Conservation (phyloP, 2,329 filamentous ascomycete genomes). For the Intubia oerlemansii region DNA sequence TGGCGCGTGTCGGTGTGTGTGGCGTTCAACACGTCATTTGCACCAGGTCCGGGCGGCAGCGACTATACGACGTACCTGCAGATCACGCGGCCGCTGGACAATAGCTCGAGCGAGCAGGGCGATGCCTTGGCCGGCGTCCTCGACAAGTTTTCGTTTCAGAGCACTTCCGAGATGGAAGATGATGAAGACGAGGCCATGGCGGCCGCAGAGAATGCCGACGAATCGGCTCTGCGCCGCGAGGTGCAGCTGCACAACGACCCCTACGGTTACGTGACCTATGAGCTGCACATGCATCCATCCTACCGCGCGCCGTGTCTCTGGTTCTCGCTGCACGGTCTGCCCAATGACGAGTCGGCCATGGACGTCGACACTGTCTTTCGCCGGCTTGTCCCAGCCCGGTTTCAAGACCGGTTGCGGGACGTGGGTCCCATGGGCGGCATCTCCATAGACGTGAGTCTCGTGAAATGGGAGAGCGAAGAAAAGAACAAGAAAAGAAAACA, state of each 20-base stretch:
- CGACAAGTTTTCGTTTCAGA: constrained; percentile 21
- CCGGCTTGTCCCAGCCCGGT: constrained; percentile 44
- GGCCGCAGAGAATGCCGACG: constrained; percentile 3
- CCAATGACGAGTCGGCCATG: constrained; percentile 31
- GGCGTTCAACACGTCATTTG: constrained; percentile 24
- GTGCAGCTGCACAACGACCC: constrained; percentile 10
- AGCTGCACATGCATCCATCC: constrained; percentile 53
- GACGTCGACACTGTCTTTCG: constrained; percentile 50
- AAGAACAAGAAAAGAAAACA: no score
- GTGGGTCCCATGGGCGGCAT: constrained; percentile 50
- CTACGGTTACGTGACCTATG: constrained; percentile 40
- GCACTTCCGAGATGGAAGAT: constrained; percentile 7
- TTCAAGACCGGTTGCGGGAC: constrained; percentile 36
- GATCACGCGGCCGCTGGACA: constrained; percentile 30
- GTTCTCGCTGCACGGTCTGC: constrained; percentile 43
- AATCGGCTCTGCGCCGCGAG: constrained; percentile 20
- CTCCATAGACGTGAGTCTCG: constrained; percentile 56
- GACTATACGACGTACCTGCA: constrained; percentile 31
- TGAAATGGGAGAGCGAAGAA: no score
- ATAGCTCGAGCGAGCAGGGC: constrained; percentile 13
- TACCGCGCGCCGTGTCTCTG: constrained; percentile 59
- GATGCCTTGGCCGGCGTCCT: constrained; percentile 22
- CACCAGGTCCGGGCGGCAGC: constrained; percentile 12
- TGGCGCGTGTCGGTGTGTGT: constrained; percentile 34
- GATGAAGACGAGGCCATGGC: constrained; percentile 1